phyloP scores from a whole-genome alignment of 148 eudicot species.

The Spergularia marina region DNA sequence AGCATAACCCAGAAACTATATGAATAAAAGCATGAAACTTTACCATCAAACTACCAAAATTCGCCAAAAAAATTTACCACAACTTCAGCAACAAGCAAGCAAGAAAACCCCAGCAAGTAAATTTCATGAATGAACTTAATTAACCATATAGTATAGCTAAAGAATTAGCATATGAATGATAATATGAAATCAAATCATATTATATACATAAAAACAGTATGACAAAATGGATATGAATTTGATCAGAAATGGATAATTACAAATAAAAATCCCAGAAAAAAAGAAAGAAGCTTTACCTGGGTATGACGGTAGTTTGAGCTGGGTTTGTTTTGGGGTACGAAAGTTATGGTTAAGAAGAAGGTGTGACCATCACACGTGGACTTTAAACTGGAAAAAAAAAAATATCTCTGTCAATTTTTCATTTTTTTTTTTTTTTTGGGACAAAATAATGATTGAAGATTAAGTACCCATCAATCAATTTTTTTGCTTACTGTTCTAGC shows the following conservation, averaged over 20 bases:
- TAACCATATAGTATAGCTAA: not conserved
- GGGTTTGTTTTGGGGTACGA: not conserved
- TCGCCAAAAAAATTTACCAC: not conserved
- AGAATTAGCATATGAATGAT: not conserved
- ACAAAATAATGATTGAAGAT: constrained; percentile 26
- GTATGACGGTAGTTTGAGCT: not conserved
- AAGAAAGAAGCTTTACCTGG: constrained; percentile 9
- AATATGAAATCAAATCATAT: not conserved
- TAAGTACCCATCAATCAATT: constrained; percentile 36
- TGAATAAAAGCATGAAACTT: not conserved
- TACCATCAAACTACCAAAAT: not conserved
- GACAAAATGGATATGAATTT: not conserved
- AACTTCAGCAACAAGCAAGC: not conserved
- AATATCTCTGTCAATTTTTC: constrained; percentile 30
- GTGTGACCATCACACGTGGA: constrained; percentile 8
- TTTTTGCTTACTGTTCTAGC: constrained; percentile 19
- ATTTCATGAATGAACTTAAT: not conserved
- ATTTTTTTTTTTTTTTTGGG: constrained; percentile 10
- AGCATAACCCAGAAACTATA: not conserved
- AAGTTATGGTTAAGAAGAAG: constrained; percentile 18
- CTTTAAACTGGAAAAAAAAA: not conserved
- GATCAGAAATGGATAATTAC: not conserved
- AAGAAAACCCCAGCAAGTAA: not conserved
- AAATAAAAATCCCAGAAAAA: not conserved
- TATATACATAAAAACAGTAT: not conserved